Evolutionary conservation across 768 basidiomycete genomes (phyloP).

Genomic region (Trichaptum fuscoviolaceum): DNA sequence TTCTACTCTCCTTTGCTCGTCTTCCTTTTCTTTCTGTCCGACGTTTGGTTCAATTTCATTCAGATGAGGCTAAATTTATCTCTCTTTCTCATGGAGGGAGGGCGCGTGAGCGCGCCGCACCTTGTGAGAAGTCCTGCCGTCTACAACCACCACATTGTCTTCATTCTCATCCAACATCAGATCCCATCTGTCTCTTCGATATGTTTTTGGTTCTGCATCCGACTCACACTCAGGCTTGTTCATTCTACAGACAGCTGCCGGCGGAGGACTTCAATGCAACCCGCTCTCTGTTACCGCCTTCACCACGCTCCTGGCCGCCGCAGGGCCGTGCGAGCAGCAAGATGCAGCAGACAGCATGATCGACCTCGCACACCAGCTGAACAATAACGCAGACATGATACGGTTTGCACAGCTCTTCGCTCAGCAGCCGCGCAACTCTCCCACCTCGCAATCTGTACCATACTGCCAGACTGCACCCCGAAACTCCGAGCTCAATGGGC

Average conservation of each 20-base stretch:
- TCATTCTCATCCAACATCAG: not conserved
- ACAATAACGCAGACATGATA: slow-evolving; percentile 44
- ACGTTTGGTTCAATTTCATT: not conserved
- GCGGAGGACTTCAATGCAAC: slow-evolving; percentile 55
- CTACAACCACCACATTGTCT: not conserved
- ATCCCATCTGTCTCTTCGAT: slow-evolving; percentile 3
- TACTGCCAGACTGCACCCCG: slow-evolving; percentile 52
- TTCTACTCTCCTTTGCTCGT: not conserved
- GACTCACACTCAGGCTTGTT: slow-evolving; percentile 1
- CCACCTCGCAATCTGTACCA: slow-evolving; percentile 36
- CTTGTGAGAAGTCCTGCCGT: not conserved
- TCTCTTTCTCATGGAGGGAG: not conserved
- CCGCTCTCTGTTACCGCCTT: slow-evolving; percentile 50
- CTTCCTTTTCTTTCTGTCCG: not conserved
- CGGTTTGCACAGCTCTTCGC: slow-evolving; percentile 45
- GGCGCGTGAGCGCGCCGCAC: too few relatives aligned
- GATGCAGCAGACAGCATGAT: slow-evolving; percentile 50
- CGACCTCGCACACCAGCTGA: slow-evolving; percentile 38
- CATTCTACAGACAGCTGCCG: slow-evolving; percentile 41
- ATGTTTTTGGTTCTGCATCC: slow-evolving; percentile 3
- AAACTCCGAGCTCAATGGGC: slow-evolving; percentile 47
- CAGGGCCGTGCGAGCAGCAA: slow-evolving; percentile 52
- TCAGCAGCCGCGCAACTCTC: slow-evolving; percentile 57
- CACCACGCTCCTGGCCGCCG: slow-evolving; percentile 51
- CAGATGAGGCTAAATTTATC: not conserved